A percentile compares a stretch with the other conserved stretches of the same genome.
phyloP scores from a whole-genome alignment of 2,329 filamentous ascomycete genomes.

The Cladosporium sp. region DNA sequence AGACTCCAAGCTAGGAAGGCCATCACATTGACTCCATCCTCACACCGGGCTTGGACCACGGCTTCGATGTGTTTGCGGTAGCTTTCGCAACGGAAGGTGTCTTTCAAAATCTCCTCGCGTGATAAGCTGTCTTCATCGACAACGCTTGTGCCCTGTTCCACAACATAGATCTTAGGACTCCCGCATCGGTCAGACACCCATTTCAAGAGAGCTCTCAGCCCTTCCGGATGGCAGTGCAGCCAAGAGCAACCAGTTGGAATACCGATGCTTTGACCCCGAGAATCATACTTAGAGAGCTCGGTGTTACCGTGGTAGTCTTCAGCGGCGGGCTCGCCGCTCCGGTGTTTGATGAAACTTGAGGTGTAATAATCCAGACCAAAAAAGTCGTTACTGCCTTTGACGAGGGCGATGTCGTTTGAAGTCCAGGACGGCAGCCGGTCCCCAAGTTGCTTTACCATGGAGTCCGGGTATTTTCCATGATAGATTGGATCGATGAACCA shows the following conservation, averaged over 20 bases:
- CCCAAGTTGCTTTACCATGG: conserved; percentile 30
- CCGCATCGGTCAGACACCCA: conserved; percentile 41
- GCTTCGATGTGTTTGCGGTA: conserved; percentile 37
- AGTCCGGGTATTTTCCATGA: conserved; percentile 38
- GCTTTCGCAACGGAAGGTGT: conserved; percentile 37
- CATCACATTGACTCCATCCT: conserved; percentile 34
- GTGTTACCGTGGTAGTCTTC: conserved; percentile 41
- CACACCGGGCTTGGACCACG: conserved; percentile 35
- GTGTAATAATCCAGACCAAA: conserved; percentile 38
- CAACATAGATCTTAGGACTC: conserved; percentile 38
- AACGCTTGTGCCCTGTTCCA: conserved; percentile 41
- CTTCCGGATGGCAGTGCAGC: conserved; percentile 37
- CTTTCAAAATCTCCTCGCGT: conserved; percentile 33
- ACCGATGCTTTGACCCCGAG: conserved; percentile 31
- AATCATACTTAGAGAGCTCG: conserved; percentile 34
- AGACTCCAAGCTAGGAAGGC: conserved; percentile 42
- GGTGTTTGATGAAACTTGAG: conserved; percentile 36
- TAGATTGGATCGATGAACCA: conserved; percentile 41
- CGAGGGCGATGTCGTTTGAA: conserved; percentile 23
- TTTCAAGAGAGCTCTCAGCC: conserved; percentile 35
- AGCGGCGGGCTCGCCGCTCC: conserved; percentile 32
- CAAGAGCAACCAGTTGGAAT: conserved; percentile 37
- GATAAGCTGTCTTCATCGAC: conserved; percentile 35
- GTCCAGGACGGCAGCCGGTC: conserved; percentile 29
- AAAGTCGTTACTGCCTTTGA: conserved; percentile 28